phyloP scores from a whole-genome alignment of 2,329 filamentous ascomycete genomes.

The Clarireedia homoeocarpa region DNA sequence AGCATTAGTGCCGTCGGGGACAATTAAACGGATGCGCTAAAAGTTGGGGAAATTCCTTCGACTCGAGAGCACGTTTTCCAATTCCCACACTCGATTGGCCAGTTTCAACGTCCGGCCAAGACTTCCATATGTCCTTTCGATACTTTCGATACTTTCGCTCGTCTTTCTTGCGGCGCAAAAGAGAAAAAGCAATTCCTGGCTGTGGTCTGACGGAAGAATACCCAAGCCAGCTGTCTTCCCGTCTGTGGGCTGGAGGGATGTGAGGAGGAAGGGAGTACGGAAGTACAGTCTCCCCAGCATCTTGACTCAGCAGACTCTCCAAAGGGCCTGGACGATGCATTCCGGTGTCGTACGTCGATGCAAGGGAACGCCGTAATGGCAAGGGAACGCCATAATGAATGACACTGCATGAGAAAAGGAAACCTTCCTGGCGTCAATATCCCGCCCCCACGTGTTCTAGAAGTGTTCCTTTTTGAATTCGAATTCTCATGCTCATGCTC shows the following conservation, averaged over 20 bases:
- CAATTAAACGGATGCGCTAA: not conserved
- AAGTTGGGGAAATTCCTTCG: not conserved
- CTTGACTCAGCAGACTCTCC: too few species aligned
- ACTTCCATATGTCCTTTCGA: not conserved
- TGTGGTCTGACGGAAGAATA: too few species aligned
- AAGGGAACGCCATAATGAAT: not conserved
- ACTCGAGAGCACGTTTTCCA: constrained; percentile 3
- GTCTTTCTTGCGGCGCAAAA: not conserved
- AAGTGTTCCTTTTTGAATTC: not conserved
- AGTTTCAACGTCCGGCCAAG: constrained; percentile 5
- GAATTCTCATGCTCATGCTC: not conserved
- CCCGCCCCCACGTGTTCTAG: not conserved
- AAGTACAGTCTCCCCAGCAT: too few species aligned
- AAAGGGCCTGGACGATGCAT: too few species aligned
- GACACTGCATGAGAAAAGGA: not conserved
- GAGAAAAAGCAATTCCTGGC: not conserved
- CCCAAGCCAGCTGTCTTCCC: too few species aligned
- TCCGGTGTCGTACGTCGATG: not conserved
- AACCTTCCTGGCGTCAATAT: not conserved
- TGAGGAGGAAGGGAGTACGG: too few species aligned
- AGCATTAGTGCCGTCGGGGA: too few species aligned
- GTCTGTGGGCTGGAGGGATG: too few species aligned
- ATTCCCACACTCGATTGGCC: constrained; percentile 1
- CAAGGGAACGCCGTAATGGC: not conserved
- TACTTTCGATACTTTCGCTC: not conserved